phyloP scores from a whole-genome alignment of 805 yeast genomes.

The Suhomyces sp. region DNA sequence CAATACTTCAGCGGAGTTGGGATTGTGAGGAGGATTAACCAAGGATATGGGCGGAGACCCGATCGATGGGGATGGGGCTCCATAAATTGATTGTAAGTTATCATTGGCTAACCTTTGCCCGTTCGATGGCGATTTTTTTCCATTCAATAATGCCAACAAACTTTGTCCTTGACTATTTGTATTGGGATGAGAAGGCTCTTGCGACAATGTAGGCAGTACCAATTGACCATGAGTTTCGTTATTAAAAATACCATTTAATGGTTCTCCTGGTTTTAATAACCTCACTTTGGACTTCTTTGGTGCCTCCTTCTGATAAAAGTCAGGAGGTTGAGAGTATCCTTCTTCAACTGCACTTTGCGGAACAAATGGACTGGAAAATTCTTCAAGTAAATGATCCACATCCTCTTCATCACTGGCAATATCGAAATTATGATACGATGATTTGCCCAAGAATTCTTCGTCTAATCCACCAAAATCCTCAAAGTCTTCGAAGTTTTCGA shows the following conservation, averaged over 20 bases:
- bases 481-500: slow-evolving; percentile 35
- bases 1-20: slow-evolving; percentile 8
- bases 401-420: slow-evolving; percentile 40
- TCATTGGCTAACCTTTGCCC: slow-evolving; percentile 6
- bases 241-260: slow-evolving; percentile 12
- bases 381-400: slow-evolving; percentile 13
- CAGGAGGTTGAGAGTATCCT: slow-evolving; percentile 1
- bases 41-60: slow-evolving; percentile 1
- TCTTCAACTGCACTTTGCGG: neutral
- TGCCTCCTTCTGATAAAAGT: slow-evolving; percentile 9
- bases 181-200: slow-evolving; percentile 2
- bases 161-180: slow-evolving; percentile 19
- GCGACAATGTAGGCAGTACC: no score
- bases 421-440: slow-evolving; percentile 24
- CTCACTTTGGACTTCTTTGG: slow-evolving; percentile 20
- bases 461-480: slow-evolving; percentile 21
- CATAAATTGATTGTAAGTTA: slow-evolving; percentile 16
- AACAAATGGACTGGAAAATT: slow-evolving; percentile 2
- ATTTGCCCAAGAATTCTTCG: slow-evolving; percentile 8
- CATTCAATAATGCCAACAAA: slow-evolving; percentile 22
- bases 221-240: no score
- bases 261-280: slow-evolving; percentile 30
- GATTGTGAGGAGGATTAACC: neutral
- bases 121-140: slow-evolving; percentile 8
- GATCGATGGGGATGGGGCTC: slow-evolving; percentile 3